Conservation (phyloP, 2,329 filamentous ascomycete genomes). For the Acephala macrosclerotiorum region DNA sequence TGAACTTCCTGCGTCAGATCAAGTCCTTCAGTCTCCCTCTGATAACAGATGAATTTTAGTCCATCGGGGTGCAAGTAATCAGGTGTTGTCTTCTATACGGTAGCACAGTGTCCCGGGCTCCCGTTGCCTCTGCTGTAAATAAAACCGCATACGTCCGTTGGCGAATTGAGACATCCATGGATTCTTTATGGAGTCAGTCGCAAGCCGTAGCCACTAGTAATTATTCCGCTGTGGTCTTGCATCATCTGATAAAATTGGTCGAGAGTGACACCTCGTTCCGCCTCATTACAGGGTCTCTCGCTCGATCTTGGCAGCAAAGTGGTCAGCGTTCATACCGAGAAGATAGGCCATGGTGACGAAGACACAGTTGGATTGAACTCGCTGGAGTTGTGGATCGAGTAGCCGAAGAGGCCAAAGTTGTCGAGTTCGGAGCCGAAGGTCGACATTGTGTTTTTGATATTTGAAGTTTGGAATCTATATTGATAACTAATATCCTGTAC, state of each 20-base stretch:
- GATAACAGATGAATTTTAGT: neutral
- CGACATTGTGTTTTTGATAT: neutral
- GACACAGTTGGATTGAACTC: neutral
- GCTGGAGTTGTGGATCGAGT: neutral
- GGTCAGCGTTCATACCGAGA: neutral
- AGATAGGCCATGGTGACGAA: neutral
- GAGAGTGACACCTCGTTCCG: neutral
- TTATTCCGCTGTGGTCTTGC: neutral
- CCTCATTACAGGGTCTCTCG: neutral
- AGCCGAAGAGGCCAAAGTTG: neutral
- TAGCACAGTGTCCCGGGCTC: neutral
- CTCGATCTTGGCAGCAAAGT: neutral
- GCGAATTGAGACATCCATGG: neutral
- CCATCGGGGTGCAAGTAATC: neutral
- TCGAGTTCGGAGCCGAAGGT: neutral
- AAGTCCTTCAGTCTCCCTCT: neutral
- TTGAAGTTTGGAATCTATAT: too few relatives aligned
- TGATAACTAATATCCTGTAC: too few relatives aligned
- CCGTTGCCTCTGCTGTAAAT: neutral
- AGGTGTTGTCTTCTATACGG: neutral
- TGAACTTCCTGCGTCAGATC: neutral
- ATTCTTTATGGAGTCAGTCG: neutral
- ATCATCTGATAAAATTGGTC: neutral
- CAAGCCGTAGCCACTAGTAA: neutral
- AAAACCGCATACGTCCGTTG: neutral